These are phyloP conservation scores for Zygnema cylindricum DNA, from an alignment of 139 green algal species.

Conservation along the genomic window DNA sequence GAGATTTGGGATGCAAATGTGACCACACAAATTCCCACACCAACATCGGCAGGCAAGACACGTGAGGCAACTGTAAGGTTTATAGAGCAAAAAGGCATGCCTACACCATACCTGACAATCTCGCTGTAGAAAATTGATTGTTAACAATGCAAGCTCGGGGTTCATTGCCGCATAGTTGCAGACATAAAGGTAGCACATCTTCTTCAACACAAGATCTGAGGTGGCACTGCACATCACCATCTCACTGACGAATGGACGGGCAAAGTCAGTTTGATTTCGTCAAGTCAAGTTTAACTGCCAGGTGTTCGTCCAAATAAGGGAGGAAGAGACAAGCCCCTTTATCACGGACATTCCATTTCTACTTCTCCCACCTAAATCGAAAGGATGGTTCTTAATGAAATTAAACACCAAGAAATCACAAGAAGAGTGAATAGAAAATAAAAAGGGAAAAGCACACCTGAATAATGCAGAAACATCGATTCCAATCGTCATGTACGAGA, in stretches of 20 bases:
- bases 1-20: too few species aligned
- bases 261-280: too few species aligned
- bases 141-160: slow-evolving; percentile 83
- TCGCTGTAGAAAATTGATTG: slow-evolving; percentile 85
- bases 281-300: too few species aligned
- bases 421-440: too few species aligned
- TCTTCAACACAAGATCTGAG: slow-evolving; percentile 90
- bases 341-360: neutral
- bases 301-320: neutral
- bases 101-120: slow-evolving; percentile 50
- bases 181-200: slow-evolving; percentile 93
- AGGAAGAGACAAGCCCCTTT: neutral
- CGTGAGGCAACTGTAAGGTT: too few species aligned
- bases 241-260: slow-evolving; percentile 44
- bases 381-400: neutral
- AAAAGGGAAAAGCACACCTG: slow-evolving; percentile 40
- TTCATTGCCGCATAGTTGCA: slow-evolving; percentile 64
- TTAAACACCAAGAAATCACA: too few species aligned
- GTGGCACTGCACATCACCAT: slow-evolving; percentile 67
- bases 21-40: too few species aligned
- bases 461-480: slow-evolving; percentile 95
- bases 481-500: slow-evolving; percentile 90
- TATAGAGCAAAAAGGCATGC: too few species aligned
- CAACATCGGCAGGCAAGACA: too few species aligned
- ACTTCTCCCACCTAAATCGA: neutral